Conservation (phyloP, 2,329 filamentous ascomycete genomes). For the Teratosphaeria viscida region DNA sequence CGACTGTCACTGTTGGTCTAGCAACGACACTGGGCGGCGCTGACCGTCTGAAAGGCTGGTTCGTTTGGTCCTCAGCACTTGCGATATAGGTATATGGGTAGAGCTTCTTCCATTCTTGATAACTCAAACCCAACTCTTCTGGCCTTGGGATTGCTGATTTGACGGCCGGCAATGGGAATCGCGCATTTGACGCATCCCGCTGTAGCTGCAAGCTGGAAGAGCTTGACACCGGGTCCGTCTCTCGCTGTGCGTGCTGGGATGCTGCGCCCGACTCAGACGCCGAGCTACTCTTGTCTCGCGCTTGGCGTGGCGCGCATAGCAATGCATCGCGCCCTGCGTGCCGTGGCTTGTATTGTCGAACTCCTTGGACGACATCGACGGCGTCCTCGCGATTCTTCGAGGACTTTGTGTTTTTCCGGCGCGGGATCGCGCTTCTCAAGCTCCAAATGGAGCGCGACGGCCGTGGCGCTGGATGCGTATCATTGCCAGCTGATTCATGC, state of each 20-base stretch:
- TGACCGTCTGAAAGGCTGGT: not conserved
- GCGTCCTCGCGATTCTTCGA: not conserved
- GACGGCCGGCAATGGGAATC: not conserved
- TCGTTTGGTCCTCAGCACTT: not conserved
- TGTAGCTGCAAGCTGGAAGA: not conserved
- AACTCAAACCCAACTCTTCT: not conserved
- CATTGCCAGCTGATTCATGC: not conserved
- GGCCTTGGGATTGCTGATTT: not conserved
- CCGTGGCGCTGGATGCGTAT: not conserved
- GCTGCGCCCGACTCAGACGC: not conserved
- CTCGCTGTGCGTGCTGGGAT: not conserved
- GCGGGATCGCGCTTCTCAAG: not conserved
- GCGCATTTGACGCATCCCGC: not conserved
- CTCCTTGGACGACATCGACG: not conserved
- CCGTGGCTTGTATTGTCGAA: not conserved
- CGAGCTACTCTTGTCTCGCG: not conserved
- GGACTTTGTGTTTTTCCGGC: not conserved
- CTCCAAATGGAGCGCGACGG: not conserved
- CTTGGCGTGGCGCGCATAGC: not conserved
- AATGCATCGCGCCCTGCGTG: not conserved
- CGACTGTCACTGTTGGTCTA: not conserved
- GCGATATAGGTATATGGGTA: not conserved
- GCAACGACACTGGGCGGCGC: not conserved
- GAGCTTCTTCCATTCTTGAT: not conserved
- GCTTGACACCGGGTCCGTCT: not conserved